Conservation (phyloP, 108 stramenopile genomes). For the Poteriospumella lacustris region DNA sequence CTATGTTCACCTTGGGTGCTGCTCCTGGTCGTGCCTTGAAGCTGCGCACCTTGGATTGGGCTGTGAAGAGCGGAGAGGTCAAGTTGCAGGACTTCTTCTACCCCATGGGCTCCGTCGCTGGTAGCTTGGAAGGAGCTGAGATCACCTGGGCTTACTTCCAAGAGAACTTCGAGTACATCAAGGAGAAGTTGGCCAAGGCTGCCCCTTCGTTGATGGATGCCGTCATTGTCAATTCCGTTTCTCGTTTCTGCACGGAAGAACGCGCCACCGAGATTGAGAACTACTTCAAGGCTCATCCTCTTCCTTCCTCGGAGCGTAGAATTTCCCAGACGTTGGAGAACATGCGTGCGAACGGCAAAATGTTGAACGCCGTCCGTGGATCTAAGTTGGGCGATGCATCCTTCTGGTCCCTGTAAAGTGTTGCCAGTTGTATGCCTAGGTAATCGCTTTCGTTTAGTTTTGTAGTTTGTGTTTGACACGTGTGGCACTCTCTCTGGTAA, state of each 20-base stretch:
- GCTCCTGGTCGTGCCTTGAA: slow-evolving; percentile 65
- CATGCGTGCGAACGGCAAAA: slow-evolving; percentile 39
- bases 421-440: no score
- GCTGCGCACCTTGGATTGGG: slow-evolving; percentile 72
- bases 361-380: slow-evolving; percentile 9
- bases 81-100: slow-evolving; percentile 98
- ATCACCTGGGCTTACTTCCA: slow-evolving; percentile 81
- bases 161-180: slow-evolving; percentile 67
- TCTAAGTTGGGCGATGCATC: no score
- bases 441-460: no score
- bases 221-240: slow-evolving; percentile 70
- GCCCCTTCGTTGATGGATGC: slow-evolving; percentile 81
- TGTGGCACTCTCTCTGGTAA: no score
- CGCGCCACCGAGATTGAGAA: slow-evolving; percentile 82
- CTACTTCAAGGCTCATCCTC: slow-evolving; percentile 67
- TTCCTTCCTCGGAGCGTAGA: slow-evolving; percentile 70
- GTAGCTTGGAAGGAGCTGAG: slow-evolving; percentile 66
- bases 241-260: slow-evolving; percentile 65
- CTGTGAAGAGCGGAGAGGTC: slow-evolving; percentile 73
- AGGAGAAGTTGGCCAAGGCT: slow-evolving; percentile 75
- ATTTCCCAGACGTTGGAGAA: slow-evolving; percentile 74
- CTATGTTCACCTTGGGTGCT: slow-evolving; percentile 64
- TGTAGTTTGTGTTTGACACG: no score
- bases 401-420: no score
- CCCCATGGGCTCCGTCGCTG: slow-evolving; percentile 70